A percentile compares a stretch with the other conserved stretches of the same genome.
phyloP scores from a whole-genome alignment of 2,329 filamentous ascomycete species.

The Hypoxylon rubiginosum region DNA sequence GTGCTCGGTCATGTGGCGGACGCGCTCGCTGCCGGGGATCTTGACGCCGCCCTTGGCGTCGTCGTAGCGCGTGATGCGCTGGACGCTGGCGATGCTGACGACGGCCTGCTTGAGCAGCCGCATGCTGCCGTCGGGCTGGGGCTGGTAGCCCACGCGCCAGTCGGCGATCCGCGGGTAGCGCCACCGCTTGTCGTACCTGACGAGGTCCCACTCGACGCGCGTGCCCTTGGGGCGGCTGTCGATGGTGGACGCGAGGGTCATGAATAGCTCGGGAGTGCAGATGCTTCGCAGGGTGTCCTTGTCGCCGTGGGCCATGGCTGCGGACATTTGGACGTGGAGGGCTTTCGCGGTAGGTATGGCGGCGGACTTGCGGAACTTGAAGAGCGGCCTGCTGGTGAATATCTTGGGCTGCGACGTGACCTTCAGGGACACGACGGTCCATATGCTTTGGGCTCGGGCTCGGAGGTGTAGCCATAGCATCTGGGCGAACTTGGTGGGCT shows the following conservation, averaged over 20 bases:
- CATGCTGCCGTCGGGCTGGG: constrained; percentile 56
- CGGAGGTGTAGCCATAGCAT: constrained; percentile 48
- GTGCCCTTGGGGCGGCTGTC: constrained; percentile 62
- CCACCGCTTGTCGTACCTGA: constrained; percentile 61
- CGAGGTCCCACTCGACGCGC: constrained; percentile 66
- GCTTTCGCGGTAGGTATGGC: constrained; percentile 68
- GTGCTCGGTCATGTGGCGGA: constrained; percentile 72
- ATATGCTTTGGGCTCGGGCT: constrained; percentile 54
- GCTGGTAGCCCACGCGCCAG: constrained; percentile 65
- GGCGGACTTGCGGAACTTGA: constrained; percentile 58
- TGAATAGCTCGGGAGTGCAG: constrained; percentile 66
- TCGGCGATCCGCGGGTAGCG: constrained; percentile 66
- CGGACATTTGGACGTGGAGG: constrained; percentile 72
- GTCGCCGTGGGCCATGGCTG: constrained; percentile 72
- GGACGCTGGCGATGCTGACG: constrained; percentile 70
- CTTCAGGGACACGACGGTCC: constrained; percentile 56
- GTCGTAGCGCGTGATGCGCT: constrained; percentile 64
- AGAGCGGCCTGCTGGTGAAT: constrained; percentile 58
- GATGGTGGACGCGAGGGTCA: constrained; percentile 67
- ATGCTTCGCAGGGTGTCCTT: constrained; percentile 62
- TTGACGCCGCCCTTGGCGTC: constrained; percentile 52
- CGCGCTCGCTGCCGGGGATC: constrained; percentile 63
- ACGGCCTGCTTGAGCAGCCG: constrained; percentile 68
- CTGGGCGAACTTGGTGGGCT: constrained; percentile 42
- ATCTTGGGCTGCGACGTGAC: constrained; percentile 60